Evolutionary conservation across 148 eudicot species (phyloP).

Genomic region (Drosera capensis): DNA sequence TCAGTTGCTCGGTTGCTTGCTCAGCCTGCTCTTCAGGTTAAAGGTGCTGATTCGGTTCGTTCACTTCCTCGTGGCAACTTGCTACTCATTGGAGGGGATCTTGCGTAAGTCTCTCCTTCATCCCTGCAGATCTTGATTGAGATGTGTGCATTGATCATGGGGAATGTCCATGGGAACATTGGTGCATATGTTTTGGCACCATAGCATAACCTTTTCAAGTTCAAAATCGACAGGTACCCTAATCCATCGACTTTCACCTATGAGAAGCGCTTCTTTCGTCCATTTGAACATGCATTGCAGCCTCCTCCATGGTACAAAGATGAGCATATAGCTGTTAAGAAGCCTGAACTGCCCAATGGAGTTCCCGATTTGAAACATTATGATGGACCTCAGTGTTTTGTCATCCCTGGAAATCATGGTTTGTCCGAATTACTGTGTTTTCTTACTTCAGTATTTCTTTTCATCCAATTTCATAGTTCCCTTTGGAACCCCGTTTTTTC

Average conservation of each 20-base stretch:
- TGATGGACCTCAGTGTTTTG: slow-evolving; percentile 92
- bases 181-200: background rate
- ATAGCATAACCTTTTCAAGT: background rate
- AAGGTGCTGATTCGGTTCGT: slow-evolving; percentile 17
- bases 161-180: no score
- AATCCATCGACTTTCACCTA: slow-evolving; percentile 82
- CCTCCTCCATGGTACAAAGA: slow-evolving; percentile 79
- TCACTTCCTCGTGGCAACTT: slow-evolving; percentile 60
- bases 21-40: slow-evolving; percentile 49
- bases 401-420: slow-evolving; percentile 99
- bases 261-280: slow-evolving; percentile 81
- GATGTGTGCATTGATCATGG: no score
- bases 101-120: slow-evolving; percentile 54
- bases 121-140: no score
- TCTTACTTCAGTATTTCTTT: background rate
- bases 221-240: slow-evolving; percentile 68
- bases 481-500: no score
- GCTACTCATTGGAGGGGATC: slow-evolving; percentile 94
- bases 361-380: slow-evolving; percentile 51
- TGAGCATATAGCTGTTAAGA: slow-evolving; percentile 77
- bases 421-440: background rate
- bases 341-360: slow-evolving; percentile 85
- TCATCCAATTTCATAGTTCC: background rate
- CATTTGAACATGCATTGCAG: slow-evolving; percentile 90
- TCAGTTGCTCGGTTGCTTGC: slow-evolving; percentile 79